Percentiles rank a stretch among this genome's conserved stretches.
Evolutionary conservation across 2,329 filamentous ascomycete genomes (phyloP).

Genomic region (Coniochaeta prunicola): DNA sequence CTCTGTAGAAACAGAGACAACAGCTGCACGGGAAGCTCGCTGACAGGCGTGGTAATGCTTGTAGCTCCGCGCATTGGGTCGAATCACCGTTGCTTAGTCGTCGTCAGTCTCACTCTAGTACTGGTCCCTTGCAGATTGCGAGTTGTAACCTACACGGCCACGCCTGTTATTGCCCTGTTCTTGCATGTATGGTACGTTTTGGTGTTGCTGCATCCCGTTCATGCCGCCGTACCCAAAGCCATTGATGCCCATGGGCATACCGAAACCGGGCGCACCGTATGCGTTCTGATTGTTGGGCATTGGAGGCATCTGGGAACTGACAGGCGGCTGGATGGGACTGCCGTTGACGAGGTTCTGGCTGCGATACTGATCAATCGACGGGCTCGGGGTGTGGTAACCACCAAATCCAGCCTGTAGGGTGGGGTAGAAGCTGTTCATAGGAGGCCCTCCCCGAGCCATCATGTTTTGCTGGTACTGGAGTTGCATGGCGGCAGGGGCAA

Average conservation of each 20-base stretch:
- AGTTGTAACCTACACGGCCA: slow-evolving; percentile 47
- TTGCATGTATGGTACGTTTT: slow-evolving; percentile 43
- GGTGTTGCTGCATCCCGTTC: slow-evolving; percentile 36
- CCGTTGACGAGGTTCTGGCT: slow-evolving; percentile 42
- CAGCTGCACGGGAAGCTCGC: neutral
- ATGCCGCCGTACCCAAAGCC: slow-evolving; percentile 38
- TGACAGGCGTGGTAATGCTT: neutral
- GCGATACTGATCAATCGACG: slow-evolving; percentile 49
- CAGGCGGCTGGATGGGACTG: slow-evolving; percentile 40
- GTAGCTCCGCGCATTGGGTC: neutral
- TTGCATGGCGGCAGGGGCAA: slow-evolving; percentile 42
- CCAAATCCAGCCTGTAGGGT: slow-evolving; percentile 47
- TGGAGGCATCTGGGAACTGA: slow-evolving; percentile 28
- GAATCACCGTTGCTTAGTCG: neutral
- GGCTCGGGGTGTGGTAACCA: slow-evolving; percentile 40
- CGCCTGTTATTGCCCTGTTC: slow-evolving; percentile 49
- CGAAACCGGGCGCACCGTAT: slow-evolving; percentile 43
- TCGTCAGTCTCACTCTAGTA: neutral
- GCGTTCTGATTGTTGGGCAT: slow-evolving; percentile 34
- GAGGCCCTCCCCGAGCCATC: slow-evolving; percentile 44
- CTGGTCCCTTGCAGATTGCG: slow-evolving; percentile 22
- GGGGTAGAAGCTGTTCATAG: slow-evolving; percentile 45
- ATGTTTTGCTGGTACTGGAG: slow-evolving; percentile 54
- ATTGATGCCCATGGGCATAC: slow-evolving; percentile 34
- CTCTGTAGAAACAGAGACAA: neutral